Percentiles rank a stretch among this genome's conserved stretches.
These are phyloP conservation scores for Vickermania spadyakhi DNA, from an alignment of 208 protist genomes.

Conservation along the genomic window DNA sequence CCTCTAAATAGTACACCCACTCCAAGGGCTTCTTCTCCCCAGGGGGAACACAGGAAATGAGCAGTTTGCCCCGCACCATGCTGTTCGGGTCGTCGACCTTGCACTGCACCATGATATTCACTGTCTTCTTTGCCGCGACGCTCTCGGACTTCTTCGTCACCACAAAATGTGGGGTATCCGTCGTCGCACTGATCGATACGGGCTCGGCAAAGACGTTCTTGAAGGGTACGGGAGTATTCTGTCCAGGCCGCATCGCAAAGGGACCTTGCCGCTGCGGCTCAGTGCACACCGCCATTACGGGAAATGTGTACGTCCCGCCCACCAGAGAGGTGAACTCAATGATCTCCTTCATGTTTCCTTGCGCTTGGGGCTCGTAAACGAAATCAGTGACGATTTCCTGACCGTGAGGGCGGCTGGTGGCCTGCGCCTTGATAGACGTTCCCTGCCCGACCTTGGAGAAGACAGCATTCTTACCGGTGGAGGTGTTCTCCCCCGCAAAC, in stretches of 20 bases:
- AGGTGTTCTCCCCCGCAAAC: conserved; percentile 20
- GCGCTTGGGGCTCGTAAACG: conserved; percentile 83
- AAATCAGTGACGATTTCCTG: conserved; percentile 90
- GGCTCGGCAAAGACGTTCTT: conserved; percentile 91
- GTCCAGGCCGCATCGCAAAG: conserved; percentile 48
- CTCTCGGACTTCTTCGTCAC: conserved; percentile 72
- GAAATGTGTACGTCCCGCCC: conserved; percentile 89
- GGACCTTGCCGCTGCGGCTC: conserved; percentile 92
- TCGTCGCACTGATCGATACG: conserved; percentile 68
- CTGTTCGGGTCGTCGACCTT: conserved; percentile 31
- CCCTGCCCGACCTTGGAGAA: conserved; percentile 38
- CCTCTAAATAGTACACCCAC: conserved; percentile 88
- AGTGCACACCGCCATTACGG: conserved; percentile 80
- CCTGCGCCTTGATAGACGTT: conserved; percentile 25
- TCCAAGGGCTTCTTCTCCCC: conserved; percentile 35
- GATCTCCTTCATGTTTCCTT: conserved; percentile 70
- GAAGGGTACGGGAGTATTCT: conserved; percentile 75
- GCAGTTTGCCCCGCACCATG: conserved; percentile 24
- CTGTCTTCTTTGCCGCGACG: conserved; percentile 75
- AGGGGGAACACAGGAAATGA: conserved; percentile 31
- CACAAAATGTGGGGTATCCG: conserved; percentile 78
- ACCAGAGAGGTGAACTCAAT: conserved; percentile 76
- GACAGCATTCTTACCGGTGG: conserved; percentile 10
- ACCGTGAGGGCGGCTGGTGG: conserved; percentile 32
- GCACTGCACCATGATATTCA: conserved; percentile 62